phyloP scores from a whole-genome alignment of 2,329 filamentous ascomycete genomes.

The Sarocladium brachiariae region DNA sequence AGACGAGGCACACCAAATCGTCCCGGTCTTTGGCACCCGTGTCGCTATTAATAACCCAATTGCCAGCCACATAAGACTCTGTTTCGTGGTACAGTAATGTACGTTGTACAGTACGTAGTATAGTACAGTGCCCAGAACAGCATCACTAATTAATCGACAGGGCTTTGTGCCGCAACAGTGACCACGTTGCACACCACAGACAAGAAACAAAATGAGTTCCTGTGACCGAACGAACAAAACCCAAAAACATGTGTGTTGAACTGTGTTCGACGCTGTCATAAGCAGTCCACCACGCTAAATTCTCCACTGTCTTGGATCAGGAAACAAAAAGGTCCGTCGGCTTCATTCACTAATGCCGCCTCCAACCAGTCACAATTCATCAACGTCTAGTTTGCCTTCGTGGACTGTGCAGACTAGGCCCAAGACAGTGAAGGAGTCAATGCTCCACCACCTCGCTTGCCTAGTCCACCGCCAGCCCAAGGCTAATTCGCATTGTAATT shows the following conservation, averaged over 20 bases:
- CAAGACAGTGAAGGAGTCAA: not conserved
- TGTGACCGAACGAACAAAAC: too few relatives aligned
- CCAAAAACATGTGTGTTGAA: too few relatives aligned
- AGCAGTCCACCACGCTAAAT: too few relatives aligned
- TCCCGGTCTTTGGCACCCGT: not conserved
- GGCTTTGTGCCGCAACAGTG: too few relatives aligned
- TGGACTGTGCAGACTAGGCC: not conserved
- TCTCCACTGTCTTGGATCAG: not conserved
- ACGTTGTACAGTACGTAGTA: not conserved
- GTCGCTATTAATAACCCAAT: not conserved
- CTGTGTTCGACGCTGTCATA: too few relatives aligned
- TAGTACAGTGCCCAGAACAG: too few relatives aligned
- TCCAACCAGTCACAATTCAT: not conserved
- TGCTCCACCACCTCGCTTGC: constrained; percentile 1
- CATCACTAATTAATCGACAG: too few relatives aligned
- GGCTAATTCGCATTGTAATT: constrained; percentile 2
- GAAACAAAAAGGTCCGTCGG: too few relatives aligned
- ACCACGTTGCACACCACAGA: not conserved
- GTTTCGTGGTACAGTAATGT: too few relatives aligned
- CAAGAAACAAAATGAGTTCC: too few relatives aligned
- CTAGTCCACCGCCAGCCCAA: not conserved
- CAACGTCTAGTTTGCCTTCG: too few relatives aligned
- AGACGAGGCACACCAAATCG: not conserved
- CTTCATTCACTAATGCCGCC: too few relatives aligned
- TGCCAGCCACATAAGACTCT: not conserved